Conservation (phyloP, 176 grass and related monocot genomes). For the Aechmea fasciata region DNA sequence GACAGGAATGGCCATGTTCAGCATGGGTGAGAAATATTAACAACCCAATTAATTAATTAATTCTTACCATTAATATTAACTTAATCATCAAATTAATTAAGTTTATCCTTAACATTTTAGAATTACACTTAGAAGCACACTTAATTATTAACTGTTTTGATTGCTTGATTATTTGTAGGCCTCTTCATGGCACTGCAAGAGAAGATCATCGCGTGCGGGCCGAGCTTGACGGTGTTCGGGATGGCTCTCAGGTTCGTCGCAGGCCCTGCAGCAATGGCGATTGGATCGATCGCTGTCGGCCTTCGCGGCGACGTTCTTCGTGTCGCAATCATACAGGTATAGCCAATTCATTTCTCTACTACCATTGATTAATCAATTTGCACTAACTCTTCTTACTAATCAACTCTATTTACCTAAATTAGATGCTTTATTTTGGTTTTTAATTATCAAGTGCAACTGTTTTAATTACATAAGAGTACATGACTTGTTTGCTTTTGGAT, state of each 20-base stretch:
- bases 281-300: constrained; percentile 62
- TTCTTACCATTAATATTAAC: too few species aligned
- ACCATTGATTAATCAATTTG: too few species aligned
- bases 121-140: too few species aligned
- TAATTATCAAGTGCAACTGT: too few species aligned
- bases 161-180: constrained; percentile 33
- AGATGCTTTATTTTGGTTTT: too few species aligned
- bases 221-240: constrained; percentile 42
- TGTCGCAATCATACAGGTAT: constrained; percentile 84
- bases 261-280: constrained; percentile 59
- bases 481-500: too few species aligned
- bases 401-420: too few species aligned
- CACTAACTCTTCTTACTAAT: too few species aligned
- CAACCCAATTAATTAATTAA: too few species aligned
- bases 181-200: constrained; percentile 91
- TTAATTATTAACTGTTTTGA: neutral
- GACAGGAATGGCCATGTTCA: constrained; percentile 95
- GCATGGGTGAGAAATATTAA: constrained; percentile 47
- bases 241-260: constrained; percentile 55
- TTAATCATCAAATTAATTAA: neutral
- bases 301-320: constrained; percentile 72
- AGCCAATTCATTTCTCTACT: neutral
- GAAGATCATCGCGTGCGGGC: constrained; percentile 68
- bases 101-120: too few species aligned
- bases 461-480: too few species aligned